These are phyloP conservation scores for Russula abietina DNA, from an alignment of 768 basidiomycete genomes.

Conservation along the genomic window DNA sequence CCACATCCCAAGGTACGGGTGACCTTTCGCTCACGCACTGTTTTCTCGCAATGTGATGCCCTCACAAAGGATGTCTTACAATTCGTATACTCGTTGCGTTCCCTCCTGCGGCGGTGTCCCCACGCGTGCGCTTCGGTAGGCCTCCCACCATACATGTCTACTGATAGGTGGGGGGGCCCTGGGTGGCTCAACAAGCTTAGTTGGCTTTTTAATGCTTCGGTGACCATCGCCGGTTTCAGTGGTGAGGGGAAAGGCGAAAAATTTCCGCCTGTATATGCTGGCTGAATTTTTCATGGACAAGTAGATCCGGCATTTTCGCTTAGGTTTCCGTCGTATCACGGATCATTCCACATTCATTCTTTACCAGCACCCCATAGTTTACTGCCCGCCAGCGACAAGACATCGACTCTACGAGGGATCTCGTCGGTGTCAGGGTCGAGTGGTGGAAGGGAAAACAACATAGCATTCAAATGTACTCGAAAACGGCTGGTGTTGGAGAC, in stretches of 20 bases:
- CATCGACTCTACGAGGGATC: slow-evolving; percentile 79
- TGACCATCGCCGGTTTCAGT: slow-evolving; percentile 73
- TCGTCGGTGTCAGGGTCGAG: slow-evolving; percentile 45
- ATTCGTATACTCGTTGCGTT: slow-evolving; percentile 67
- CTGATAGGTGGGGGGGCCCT: slow-evolving; percentile 50
- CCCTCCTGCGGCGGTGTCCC: slow-evolving; percentile 49
- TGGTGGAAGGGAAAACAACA: slow-evolving; percentile 87
- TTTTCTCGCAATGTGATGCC: slow-evolving; percentile 13
- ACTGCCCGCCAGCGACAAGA: slow-evolving; percentile 72
- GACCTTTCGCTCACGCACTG: not conserved
- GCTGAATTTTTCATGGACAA: slow-evolving; percentile 30
- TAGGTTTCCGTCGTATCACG: slow-evolving; percentile 81
- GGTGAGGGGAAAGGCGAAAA: slow-evolving; percentile 42
- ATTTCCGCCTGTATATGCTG: slow-evolving; percentile 4
- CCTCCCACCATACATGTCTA: slow-evolving; percentile 57
- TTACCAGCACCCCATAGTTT: slow-evolving; percentile 72
- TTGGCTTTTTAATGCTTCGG: slow-evolving; percentile 70
- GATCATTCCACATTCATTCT: slow-evolving; percentile 69
- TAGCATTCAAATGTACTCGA: slow-evolving; percentile 89
- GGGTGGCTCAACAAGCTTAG: slow-evolving; percentile 76
- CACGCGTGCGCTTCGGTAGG: slow-evolving; percentile 62
- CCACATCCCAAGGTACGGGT: slow-evolving; percentile 45
- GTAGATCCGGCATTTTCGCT: slow-evolving; percentile 70
- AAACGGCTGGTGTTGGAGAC: slow-evolving; percentile 88
- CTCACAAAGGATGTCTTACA: slow-evolving; percentile 53